Evolutionary conservation across 768 basidiomycete species (phyloP), one percentile per base, ranked within the genome.

Genomic region (Calocera cornea): DNA sequence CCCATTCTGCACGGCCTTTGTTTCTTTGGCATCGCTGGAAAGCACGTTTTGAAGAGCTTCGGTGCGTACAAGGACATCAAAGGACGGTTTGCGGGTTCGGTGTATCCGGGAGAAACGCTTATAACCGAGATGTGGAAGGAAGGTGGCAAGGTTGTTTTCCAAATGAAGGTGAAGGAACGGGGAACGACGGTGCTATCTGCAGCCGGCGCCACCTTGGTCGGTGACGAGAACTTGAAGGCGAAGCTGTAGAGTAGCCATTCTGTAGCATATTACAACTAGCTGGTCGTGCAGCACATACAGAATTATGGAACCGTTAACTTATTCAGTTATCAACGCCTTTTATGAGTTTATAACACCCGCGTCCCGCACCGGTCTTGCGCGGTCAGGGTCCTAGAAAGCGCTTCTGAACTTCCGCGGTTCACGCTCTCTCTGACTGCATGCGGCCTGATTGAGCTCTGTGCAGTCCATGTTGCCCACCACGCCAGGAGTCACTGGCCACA

Each of bases 41-140:
- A 97, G 78, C 93, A 98, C 73, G 86, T 99, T 38, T 75, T 91
- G 70, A 89, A 95, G 77, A 80, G 86, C 1, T 99, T 85, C 73
- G 97, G 97, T 14, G 76, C 83, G 17, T 95, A 83, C 79, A 85
- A 85, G 72, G 92, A 97, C 75, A 95, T 99, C 80, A 99, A 98
- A 83, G 93, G 92, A 68, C 85, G 95, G 85, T 95, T 98, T 76
- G 85, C 89, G 0, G 93, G 92, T 1, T 86, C 92, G 1, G 92
- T 98, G 27, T 95, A 88, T 75, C 97, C 95, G 1, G 95, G 95
- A 0, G 94, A 98, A 78, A 98, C 95, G 1, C 82, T 98, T 65
- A 80, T 93, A 16, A 99, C 95, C 0, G 87, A 92, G 75, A 97
- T 98, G 95, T 99, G 97, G 97, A 97, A 94, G 76, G 93, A 97